Base-by-base conservation (phyloP, 805 yeast species). In the Wickerhamiella siamensis region DNA sequence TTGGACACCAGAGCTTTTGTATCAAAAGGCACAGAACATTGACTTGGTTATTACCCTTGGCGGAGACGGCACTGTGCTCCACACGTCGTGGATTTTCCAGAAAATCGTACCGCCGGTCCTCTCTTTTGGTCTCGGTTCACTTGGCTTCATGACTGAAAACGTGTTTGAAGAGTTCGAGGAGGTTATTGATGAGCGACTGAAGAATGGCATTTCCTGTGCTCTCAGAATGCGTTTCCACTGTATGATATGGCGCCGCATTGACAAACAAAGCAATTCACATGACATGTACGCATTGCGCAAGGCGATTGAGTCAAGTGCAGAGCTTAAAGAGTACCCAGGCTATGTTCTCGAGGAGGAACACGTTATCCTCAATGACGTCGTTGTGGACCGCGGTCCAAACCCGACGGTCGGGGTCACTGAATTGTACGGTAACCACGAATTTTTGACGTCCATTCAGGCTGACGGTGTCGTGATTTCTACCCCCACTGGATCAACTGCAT, bases 401-500 rank as follows among this genome's bases (percentile, higher is more conserved):
- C 95, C 97, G 0, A 86, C 77, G 64, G 83, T 87, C 6, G 81
- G 95, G 0, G 81, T 79, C 72, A 67, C 88, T 43, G 96, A 88
- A 55, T 62, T 88, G 20, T 87, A 81, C 52, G 95, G 95, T 3
- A 91, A 88, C 59, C 84, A 81, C 20, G 75, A 83, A 9, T 64
- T 86, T 26, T 65, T 87, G 43, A 87, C 97, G 0, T 79, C 83
- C 19, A 91, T 93, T 1, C 95, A 84, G 59, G 95, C 95, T 1
- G 96, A 87, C 61, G 96, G 96, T 0, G 64, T 87, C 15, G 87
- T 88, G 43, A 70, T 87, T 27, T 93, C 95, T 1, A 86, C 96
- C 0, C 96, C 97, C 15, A 87, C 96, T 0, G 97, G 97, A 0
- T 83, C 94, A 8, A 87, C 96, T 0, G 95, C 96, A 0, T 87